Evolutionary conservation across 2,329 filamentous ascomycete species (phyloP), one percentile per base, ranked within the genome.

Genomic region (Colletotrichum sp.): DNA sequence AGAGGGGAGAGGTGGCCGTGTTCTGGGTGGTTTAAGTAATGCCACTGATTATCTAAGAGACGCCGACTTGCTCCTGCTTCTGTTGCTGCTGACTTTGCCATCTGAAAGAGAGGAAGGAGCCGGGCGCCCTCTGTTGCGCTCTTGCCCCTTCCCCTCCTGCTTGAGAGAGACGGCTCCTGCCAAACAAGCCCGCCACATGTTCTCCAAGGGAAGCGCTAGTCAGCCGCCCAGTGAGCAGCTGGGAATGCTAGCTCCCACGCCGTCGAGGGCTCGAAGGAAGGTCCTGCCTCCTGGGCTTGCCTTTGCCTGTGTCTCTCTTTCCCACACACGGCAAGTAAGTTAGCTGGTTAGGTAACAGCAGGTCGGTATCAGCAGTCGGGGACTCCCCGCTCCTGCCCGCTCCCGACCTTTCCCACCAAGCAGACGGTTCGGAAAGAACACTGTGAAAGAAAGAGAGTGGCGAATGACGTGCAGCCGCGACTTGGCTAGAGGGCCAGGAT

Each of bases 31-130:
- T 75, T 75, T 73, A 73, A 69, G 58, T 69, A 69, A 59, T 52
- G 34, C 18, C 14, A 9, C n/a, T 63, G 73, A 68, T 73, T 75
- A 75, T 69, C 73, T 75, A 73, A 75, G 56, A 52, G 30, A 61
- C 7, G 7, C 43, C n/a, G 30, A 21, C 30, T 32, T 30, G 5
- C 58, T 32, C 8, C 58, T 61, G 16, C 55, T 18, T 58, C 26
- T 21, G 55, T 28, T 24, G 43, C 43, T 52, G 43, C 43, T 13
- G n/a, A 52, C 18, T 6, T 52, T 52, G 43, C 43, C n/a, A 21
- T 21, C 43, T 52, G n/a, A 52, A 13, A 52, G 43, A 52, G 43
- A 21, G 6, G n/a, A 52, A 21, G 43, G 43, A 52, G 10, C 3
- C 43, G n/a, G n/a, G 38, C 38, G 38, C 38, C 38, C 18, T 48